phyloP scores from a whole-genome alignment of 257 asterid genomes.

The Solanum etuberosum region DNA sequence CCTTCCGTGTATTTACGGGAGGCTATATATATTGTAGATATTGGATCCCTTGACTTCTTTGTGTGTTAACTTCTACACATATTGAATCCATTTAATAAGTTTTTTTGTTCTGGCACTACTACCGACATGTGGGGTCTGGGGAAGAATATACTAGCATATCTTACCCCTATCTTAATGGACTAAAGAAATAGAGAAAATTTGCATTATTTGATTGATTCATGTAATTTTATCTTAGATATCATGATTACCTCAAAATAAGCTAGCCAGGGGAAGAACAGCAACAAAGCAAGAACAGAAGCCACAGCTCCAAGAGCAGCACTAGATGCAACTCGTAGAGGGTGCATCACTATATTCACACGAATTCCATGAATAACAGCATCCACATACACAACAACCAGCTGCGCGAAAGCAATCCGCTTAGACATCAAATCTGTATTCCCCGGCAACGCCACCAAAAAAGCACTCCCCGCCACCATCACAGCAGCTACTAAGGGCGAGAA shows the following conservation, averaged over 20 bases:
- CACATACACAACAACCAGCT: conserved; percentile 40
- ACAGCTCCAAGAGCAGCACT: conserved; percentile 41
- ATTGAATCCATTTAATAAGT: too few relatives aligned
- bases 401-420: conserved; percentile 57
- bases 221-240: not conserved
- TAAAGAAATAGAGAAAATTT: not conserved
- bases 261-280: conserved; percentile 39
- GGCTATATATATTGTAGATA: too few relatives aligned
- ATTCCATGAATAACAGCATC: conserved; percentile 18
- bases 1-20: too few relatives aligned
- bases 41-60: too few relatives aligned
- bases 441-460: conserved; percentile 46
- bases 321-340: conserved; percentile 39
- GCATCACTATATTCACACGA: conserved; percentile 8
- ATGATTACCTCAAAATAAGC: conserved; percentile 31
- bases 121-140: too few relatives aligned
- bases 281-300: conserved; percentile 40
- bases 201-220: not conserved
- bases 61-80: too few relatives aligned
- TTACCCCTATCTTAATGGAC: too few relatives aligned
- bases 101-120: too few relatives aligned
- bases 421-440: conserved; percentile 23
- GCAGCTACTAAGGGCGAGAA: conserved; percentile 18
- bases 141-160: too few relatives aligned
- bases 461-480: conserved; percentile 12